A percentile compares a stretch with the other conserved stretches of the same genome.
Conservation (phyloP, 2,329 filamentous ascomycete species). For the Colletotrichum sp. region DNA sequence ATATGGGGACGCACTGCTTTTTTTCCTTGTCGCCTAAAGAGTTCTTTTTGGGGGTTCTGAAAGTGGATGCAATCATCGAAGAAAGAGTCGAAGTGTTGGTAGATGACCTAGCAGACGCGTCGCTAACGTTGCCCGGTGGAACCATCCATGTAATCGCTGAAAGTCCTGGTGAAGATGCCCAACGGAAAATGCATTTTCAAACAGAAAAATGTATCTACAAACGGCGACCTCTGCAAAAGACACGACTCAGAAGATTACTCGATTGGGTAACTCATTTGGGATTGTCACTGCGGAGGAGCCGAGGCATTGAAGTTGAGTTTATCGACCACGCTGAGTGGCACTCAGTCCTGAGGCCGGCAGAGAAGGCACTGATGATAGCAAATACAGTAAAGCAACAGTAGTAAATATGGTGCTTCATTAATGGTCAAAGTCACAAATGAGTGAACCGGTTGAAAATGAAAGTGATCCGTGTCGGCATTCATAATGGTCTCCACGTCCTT, state of each 20-base stretch:
- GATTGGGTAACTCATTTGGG: background rate
- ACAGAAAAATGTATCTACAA: background rate
- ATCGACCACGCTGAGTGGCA: background rate
- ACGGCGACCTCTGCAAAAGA: background rate
- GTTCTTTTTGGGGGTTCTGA: background rate
- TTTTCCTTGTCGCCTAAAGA: background rate
- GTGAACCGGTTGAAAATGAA: rapidly evolving
- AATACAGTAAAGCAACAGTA: background rate
- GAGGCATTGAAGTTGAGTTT: background rate
- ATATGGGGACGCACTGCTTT: background rate
- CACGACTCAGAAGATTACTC: background rate
- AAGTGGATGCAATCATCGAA: background rate
- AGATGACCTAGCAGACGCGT: background rate
- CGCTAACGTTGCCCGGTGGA: background rate
- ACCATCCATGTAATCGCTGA: background rate
- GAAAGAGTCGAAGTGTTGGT: background rate
- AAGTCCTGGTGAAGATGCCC: background rate
- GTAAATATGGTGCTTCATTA: background rate
- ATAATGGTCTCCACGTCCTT: background rate
- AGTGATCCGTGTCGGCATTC: background rate
- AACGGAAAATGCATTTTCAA: background rate
- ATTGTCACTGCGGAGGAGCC: background rate
- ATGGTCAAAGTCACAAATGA: background rate
- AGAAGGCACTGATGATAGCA: background rate
- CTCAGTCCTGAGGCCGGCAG: background rate